Evolutionary conservation across 192 early-diverging fungal species (phyloP).

Genomic region (Podila epicladia): DNA sequence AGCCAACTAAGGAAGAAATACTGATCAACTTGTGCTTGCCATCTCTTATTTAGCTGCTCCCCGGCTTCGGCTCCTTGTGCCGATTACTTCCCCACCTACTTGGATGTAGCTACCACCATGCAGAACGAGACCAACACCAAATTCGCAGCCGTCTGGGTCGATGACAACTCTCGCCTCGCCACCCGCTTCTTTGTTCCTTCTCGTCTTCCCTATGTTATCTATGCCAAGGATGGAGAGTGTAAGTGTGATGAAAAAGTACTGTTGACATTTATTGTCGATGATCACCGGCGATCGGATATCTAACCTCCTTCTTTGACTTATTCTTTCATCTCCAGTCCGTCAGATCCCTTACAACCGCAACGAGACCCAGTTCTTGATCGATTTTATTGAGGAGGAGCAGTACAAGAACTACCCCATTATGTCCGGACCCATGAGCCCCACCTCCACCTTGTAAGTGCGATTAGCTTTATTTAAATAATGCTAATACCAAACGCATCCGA

Average conservation of each 20-base stretch:
- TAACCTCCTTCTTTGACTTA: not conserved
- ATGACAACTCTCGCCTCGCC: constrained; percentile 32
- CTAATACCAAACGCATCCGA: not conserved
- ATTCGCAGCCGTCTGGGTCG: constrained; percentile 42
- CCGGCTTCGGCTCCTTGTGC: constrained; percentile 11
- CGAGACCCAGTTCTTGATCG: constrained; percentile 44
- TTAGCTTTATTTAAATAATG: no score
- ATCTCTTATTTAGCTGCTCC: constrained; percentile 9
- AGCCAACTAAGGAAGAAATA: not conserved
- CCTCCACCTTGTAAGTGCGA: constrained; percentile 36
- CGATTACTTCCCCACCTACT: constrained; percentile 46
- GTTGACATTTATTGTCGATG: not conserved
- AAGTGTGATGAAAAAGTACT: not conserved
- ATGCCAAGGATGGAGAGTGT: constrained; percentile 52
- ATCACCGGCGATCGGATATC: not conserved
- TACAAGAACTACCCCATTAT: constrained; percentile 39
- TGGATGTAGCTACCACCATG: constrained; percentile 36
- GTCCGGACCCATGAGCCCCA: constrained; percentile 34
- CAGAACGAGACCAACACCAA: constrained; percentile 36
- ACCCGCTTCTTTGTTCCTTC: constrained; percentile 47
- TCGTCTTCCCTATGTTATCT: constrained; percentile 42
- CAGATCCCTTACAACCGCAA: constrained; percentile 47
- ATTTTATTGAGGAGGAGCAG: constrained; percentile 46
- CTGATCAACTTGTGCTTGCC: no score
- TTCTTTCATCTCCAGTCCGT: constrained; percentile 14